Evolutionary conservation across 352 stramenopile genomes (phyloP), one percentile per base, ranked within the genome.

Genomic region (Discostella stelligera): DNA sequence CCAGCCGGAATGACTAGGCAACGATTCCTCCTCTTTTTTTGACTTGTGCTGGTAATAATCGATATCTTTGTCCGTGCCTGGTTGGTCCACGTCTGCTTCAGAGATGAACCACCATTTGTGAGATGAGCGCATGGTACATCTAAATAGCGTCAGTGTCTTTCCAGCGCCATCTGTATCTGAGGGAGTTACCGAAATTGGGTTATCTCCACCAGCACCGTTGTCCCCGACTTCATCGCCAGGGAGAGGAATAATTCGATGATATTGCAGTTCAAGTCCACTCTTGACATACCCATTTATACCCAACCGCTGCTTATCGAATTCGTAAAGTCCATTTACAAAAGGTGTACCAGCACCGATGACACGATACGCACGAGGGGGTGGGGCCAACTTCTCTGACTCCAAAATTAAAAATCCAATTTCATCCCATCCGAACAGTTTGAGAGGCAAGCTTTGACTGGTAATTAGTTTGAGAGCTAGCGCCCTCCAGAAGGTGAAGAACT

Each of bases 71-170:
- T 99, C 96, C 6, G 97, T 98, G 25, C 97, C 97, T 37, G 96
- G 96, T 70, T 98, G 94, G 79, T 97, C 94, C 71, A 96, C 94
- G 79, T 99, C 97, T 0, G 96, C 96, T 76, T 98, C 96, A 23
- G 95, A 98, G 52, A 99, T 96, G 80, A 98, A 99, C 97, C 97
- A 99, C 96, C 96, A 98, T 86, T 98, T 98, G 44, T 97, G 93
- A 4, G 97, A 95, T 63, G 94, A 98, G 72, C 98, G 96, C 96
- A 98, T 99, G 14, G 94, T 98, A 81, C 96, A 99, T 55, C 95
- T 96, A 86, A 98, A 98, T 0, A 99, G 86, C 9, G 96, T 98
- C 41, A 98, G 95, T 23, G 84, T 92, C 63, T 92, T 91, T 10
- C 73, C 80, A 7, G 7, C 73, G 18, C 68, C 70, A 44, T 84